These are phyloP conservation scores for Xanthoconium stramineum DNA, from an alignment of 768 basidiomycete species.

Conservation along the genomic window DNA sequence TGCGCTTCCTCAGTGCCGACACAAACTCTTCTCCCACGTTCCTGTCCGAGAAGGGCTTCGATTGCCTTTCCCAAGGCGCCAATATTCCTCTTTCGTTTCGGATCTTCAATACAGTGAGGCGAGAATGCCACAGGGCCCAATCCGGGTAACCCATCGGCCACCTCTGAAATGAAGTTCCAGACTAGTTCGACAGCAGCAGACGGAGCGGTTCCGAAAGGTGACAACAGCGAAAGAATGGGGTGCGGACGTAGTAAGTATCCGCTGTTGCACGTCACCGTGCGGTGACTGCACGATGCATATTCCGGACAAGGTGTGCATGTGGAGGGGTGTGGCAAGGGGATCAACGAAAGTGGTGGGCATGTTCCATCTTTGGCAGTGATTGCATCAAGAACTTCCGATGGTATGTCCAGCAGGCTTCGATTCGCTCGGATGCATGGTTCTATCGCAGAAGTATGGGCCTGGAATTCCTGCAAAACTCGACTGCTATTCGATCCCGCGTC, in stretches of 20 bases:
- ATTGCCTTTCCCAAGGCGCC: slow-evolving; percentile 72
- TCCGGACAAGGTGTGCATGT: slow-evolving; percentile 71
- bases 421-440: slow-evolving; percentile 58
- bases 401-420: slow-evolving; percentile 42
- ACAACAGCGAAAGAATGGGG: slow-evolving; percentile 46
- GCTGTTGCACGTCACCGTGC: slow-evolving; percentile 60
- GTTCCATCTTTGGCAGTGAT: slow-evolving; percentile 31
- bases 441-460: slow-evolving; percentile 43
- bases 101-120: slow-evolving; percentile 75
- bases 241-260: slow-evolving; percentile 68
- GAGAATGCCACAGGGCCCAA: slow-evolving; percentile 76
- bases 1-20: slow-evolving; percentile 40
- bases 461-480: slow-evolving; percentile 46
- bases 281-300: slow-evolving; percentile 59
- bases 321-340: slow-evolving; percentile 57
- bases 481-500: slow-evolving; percentile 63
- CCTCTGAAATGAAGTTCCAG: slow-evolving; percentile 46
- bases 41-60: slow-evolving; percentile 58
- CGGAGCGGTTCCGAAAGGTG: slow-evolving; percentile 37
- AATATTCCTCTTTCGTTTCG: slow-evolving; percentile 67
- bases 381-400: slow-evolving; percentile 25
- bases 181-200: slow-evolving; percentile 38
- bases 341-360: slow-evolving; percentile 54
- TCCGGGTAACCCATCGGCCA: slow-evolving; percentile 68
- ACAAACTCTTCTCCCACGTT: slow-evolving; percentile 65